Evolutionary conservation across 768 basidiomycete genomes (phyloP), one percentile per base, ranked within the genome.

Genomic region (Podaxis sp.): DNA sequence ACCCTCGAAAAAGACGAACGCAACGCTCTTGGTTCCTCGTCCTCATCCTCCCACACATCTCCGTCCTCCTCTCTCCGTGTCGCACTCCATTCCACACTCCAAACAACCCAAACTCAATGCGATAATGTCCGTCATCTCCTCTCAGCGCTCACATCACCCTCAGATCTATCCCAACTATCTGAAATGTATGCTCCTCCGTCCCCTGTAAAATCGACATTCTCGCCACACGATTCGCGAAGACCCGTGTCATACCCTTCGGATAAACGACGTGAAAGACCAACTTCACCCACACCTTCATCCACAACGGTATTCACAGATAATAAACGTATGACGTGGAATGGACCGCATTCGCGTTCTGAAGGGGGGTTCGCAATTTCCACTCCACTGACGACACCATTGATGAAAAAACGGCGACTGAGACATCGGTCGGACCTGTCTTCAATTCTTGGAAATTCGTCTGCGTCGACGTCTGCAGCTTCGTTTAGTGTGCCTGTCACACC

Each of bases 181-280:
- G 92, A 92, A 74, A 94, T 94, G 93, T 94, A 94, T 72, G 90
- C 91, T 0, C 92, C 93, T 4, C 83, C 91, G 0, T 90, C 88
- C 0, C 88, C 90, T 4, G 68, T 64, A 38, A 73, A 66, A 66
- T 71, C 70, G 27, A 64, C 29, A 27, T 77, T 73, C 64, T 68
- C 66, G 11, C 59, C 79, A 17, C 65, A 58, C 27, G 72, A 73
- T 37, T 57, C 63, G 8, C 78, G 82, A 22, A 47, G 40, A 58
- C 84, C 82, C 0, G 77, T 68, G 27, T 72, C 73, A 2, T 82
- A 64, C 83, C 85, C 63, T 73, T 80, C 59, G 66, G 75, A 36
- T 69, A 70, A 56, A 69, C 61, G 46, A 24, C 54, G 29, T 41
- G 76, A 41, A 8, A 29, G 50, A 17, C 38, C 57, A 11, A 33